Evolutionary conservation across 805 yeast species (phyloP), one percentile per base, ranked within the genome.

Genomic region (Babjeviella inositovora): DNA sequence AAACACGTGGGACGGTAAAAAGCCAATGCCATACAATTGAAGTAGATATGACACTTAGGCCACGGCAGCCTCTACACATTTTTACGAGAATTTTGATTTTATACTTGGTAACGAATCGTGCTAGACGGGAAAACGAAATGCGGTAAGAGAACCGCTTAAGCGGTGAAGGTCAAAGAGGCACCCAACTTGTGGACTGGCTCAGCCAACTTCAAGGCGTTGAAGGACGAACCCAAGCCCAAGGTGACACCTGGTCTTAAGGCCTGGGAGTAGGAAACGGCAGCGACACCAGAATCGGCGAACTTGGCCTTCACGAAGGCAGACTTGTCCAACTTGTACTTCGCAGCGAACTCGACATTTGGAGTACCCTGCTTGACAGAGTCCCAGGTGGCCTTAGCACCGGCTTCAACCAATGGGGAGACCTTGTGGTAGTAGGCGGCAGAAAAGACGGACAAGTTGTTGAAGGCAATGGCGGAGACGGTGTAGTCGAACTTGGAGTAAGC

Each of bases 131-230:
- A n/a, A 12, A 20, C n/a, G 6, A 10, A 15, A 13, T 11, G 5
- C 12, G 17, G 7, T 10, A 16, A 8, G n/a, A 8, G 15, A 15
- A n/a, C 22, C 13, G 27, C 29, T 54, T 74, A 87, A 53, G 93
- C 93, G 41, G 93, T 60, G 66, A 87, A 87, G 35, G 93, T 69
- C 54, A 90, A 68, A 28, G 94, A 81, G 62, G 82, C 68, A 58
- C 98, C 98, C 46, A 90, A 67, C 72, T 90, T 85, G 74, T 90
- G 98, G 47, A 90, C 93, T 35, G 95, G 81, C 67, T 85, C 96
- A 50, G 80, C 73, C 49, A 87, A 69, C 57, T 87, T 79, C 57
- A 85, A 70, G 44, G 96, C 93, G 57, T 90, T 94, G 58, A 90
- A 74, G 34, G 93, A 82, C 43, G 92, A 79, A 68, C 98, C 98